Conservation (phyloP, 202 grass and related monocot species). For the Panicum hallii region DNA sequence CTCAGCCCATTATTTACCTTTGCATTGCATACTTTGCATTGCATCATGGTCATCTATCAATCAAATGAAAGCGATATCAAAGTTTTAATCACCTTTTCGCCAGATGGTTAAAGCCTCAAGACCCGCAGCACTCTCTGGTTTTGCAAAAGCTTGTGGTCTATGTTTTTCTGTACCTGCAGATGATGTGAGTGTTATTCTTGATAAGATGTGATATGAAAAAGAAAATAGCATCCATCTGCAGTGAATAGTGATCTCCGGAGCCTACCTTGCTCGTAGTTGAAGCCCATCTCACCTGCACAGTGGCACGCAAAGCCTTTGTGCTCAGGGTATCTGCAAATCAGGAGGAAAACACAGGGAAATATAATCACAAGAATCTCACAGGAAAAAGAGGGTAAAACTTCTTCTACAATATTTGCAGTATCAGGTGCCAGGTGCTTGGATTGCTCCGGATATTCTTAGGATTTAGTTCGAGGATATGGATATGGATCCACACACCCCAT, state of each 20-base stretch:
- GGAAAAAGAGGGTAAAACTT: not conserved
- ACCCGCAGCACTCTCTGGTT: constrained; percentile 8
- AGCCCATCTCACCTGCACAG: not conserved
- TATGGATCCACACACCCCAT: not conserved
- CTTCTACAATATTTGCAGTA: not conserved
- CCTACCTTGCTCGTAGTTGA: not conserved
- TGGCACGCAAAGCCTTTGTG: not conserved
- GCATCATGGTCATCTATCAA: not conserved
- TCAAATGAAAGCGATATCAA: not conserved
- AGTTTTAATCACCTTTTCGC: not conserved
- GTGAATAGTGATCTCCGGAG: not conserved
- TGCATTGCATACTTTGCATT: not conserved
- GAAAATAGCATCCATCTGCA: constrained; percentile 9
- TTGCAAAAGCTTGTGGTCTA: not conserved
- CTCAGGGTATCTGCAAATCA: not conserved
- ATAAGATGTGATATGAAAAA: not conserved
- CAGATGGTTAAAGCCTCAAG: not conserved
- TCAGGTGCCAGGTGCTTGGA: not conserved
- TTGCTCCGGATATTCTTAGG: not conserved
- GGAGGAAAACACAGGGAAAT: not conserved
- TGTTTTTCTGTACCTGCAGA: not conserved
- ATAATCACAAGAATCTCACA: not conserved
- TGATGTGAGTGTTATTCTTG: not conserved
- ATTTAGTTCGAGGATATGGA: not conserved
- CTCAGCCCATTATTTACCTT: not conserved